Base-by-base conservation (phyloP, 2,329 filamentous ascomycete species). In the Westerdykella aurantiaca region DNA sequence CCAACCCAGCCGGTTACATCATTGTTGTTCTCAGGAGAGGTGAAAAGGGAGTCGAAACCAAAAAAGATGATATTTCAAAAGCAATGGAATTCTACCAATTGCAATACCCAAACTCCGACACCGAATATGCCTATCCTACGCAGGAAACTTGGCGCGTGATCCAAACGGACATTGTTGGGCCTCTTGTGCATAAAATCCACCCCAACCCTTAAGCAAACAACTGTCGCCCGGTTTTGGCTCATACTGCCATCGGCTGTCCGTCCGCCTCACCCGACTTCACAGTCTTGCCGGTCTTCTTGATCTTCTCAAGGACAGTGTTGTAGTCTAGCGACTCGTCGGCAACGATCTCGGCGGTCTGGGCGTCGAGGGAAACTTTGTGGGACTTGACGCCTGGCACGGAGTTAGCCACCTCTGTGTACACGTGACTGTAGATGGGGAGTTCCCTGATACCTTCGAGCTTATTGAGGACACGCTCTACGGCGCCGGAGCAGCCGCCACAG, bases 401-500 rank as follows among this genome's bases (percentile, higher is more conserved):
- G 33, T 13, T 45, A 43, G 13, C 14, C 16, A 18, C 11, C 7
- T 23, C 10, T 35, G 3, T 35, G 33, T 35, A 25, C 10, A 21
- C 18, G 18, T 21, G 18, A 6, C 18, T 21, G 18, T 6, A 21
- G 11, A 13, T 35, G 13, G 3, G 37, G 37, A 25, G 37, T 5
- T 21, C 37, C 12, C 6, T 14, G 34, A n/a, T 9, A 95, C 90
- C 89, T 16, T 94, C 85, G 2, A 95, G 82, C 74, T 88, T 95
- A 75, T 87, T 91, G 53, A 98, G 81, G 37, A 96, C 89, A 41
- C 89, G 81, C 72, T 95, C 86, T 37, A 98, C 79, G 55, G 93
- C 93, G 62, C 90, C 89, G 37, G 90, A 96, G 83, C 93, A 98
- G 69, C 93, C 93, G 66, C 87, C 82, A 74, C 93, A 98, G 77